Percentiles rank a stretch among this genome's conserved stretches.
Evolutionary conservation across 768 basidiomycete species (phyloP).

Genomic region (Collybia sordida): DNA sequence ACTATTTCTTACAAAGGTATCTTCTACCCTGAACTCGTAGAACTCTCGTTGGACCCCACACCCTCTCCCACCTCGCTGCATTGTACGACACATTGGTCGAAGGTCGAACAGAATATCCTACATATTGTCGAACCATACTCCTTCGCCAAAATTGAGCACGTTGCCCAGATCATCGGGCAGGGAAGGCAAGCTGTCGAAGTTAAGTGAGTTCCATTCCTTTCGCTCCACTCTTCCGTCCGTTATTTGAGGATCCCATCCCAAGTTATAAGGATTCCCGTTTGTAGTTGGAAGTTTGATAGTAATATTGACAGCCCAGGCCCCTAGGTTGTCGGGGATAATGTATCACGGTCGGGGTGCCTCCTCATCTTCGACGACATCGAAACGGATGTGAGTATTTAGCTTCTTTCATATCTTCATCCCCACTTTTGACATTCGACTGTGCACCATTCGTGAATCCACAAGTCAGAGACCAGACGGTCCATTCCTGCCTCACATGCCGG

Average conservation of each 20-base stretch:
- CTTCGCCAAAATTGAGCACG: conserved; percentile 85
- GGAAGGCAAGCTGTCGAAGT: conserved; percentile 86
- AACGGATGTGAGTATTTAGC: conserved; percentile 70
- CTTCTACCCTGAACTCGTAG: too few relatives aligned
- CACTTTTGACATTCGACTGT: background rate
- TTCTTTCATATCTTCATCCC: conserved; percentile 4
- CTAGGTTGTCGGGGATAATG: conserved; percentile 97
- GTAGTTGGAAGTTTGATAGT: too few relatives aligned
- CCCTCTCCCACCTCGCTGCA: conserved; percentile 90
- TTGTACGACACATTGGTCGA: conserved; percentile 96
- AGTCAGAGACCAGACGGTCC: background rate
- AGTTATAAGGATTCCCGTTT: too few relatives aligned
- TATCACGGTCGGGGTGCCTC: conserved; percentile 91
- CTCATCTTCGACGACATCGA: conserved; percentile 88
- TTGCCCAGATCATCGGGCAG: conserved; percentile 86
- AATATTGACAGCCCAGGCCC: background rate
- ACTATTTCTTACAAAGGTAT: background rate
- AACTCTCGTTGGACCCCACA: conserved; percentile 95
- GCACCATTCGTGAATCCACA: background rate
- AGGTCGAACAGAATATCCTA: conserved; percentile 92
- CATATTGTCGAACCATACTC: conserved; percentile 96
- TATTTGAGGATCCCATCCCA: too few relatives aligned
- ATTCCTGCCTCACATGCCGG: background rate
- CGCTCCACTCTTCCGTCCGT: conserved; percentile 1
- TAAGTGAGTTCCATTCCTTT: conserved; percentile 56